Base-by-base conservation (phyloP, 441 rosid genomes). In the Populus tomentosa region DNA sequence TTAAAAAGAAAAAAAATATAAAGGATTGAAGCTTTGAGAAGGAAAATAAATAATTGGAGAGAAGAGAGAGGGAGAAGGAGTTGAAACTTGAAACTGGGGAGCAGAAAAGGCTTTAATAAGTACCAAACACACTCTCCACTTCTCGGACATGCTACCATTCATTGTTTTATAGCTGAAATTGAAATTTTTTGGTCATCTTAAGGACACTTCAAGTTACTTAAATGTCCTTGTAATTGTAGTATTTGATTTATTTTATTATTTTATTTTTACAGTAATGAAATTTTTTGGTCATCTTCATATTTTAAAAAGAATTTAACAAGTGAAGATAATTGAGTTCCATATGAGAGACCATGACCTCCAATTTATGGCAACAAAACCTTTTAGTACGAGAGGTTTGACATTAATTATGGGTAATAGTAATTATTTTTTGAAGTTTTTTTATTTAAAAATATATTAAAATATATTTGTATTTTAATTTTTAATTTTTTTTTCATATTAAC, bases 31-130 rank as follows among this genome's bases (percentile, higher is more conserved):
- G 74, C 74, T 79, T 75, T 75, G 40, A 72, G 76, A 67, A 21
- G 68, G 32, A 67, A 69, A 67, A 74, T 67, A 74, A 79, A 82
- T 75, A 86, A 85, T 82, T 84, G 83, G 82, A 62, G 80, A 80
- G 83, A 82, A 72, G 82, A 66, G 77, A 73, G 83, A 61, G 24
- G 40, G 71, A 73, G 70, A 14, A 70, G 65, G 21, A 73, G n/a
- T 64, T 40, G 14, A 80, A 75, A 81, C 73, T 77, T 79, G 85
- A 86, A 83, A 70, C n/a, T 61, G 32, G 69, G 69, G 73, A 69
- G 74, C 13, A 69, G 75, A 72, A 67, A 69, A 24, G 30, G 7
- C 8, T n/a, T n/a, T n/a, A n/a, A n/a, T n/a, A n/a, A n/a, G n/a
- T 33, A 24, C 59, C 75, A 36, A 36, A n/a, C 71, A 30, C 77